A percentile compares a stretch with the other conserved stretches of the same genome.
Conservation (phyloP, 805 yeast genomes). For the Saturnispora bothae region DNA sequence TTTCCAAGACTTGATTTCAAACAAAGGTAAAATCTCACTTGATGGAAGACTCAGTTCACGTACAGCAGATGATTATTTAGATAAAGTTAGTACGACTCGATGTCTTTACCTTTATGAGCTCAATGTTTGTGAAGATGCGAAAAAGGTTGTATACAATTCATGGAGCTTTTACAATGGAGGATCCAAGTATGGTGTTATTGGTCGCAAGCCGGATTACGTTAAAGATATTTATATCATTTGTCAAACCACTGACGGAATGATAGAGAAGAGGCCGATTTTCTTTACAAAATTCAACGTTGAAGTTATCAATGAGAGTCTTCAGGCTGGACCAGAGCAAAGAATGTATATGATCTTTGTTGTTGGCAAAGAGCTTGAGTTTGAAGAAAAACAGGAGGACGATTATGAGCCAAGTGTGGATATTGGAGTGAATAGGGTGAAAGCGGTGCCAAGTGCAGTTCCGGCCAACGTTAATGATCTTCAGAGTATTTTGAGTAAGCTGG, state of each 20-base stretch:
- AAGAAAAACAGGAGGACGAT: constrained; percentile 13
- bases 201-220: constrained; percentile 37
- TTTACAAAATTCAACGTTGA: constrained; percentile 16
- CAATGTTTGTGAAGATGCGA: constrained; percentile 10
- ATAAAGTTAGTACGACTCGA: constrained; percentile 35
- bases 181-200: constrained; percentile 50
- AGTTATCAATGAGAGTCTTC: constrained; percentile 10
- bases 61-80: constrained; percentile 49
- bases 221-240: constrained; percentile 54
- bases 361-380: constrained; percentile 15
- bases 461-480: constrained; percentile 2
- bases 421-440: no score
- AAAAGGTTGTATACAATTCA: constrained; percentile 23
- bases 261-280: constrained; percentile 12
- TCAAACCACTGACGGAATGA: constrained; percentile 11
- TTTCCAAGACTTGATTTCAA: constrained; percentile 12
- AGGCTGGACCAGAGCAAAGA: constrained; percentile 10
- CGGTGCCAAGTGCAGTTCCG: no score
- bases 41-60: constrained; percentile 47
- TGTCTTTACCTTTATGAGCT: constrained; percentile 38
- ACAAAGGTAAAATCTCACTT: constrained; percentile 33
- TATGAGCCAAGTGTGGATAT: constrained; percentile 5
- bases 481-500: constrained; percentile 1
- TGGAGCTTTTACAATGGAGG: constrained; percentile 37
- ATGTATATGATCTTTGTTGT: constrained; percentile 24